A percentile compares a stretch with the other conserved stretches of the same genome.
These are phyloP conservation scores for Aurantiochytrium sp. DNA, from an alignment of 108 stramenopile genomes.

Conservation along the genomic window DNA sequence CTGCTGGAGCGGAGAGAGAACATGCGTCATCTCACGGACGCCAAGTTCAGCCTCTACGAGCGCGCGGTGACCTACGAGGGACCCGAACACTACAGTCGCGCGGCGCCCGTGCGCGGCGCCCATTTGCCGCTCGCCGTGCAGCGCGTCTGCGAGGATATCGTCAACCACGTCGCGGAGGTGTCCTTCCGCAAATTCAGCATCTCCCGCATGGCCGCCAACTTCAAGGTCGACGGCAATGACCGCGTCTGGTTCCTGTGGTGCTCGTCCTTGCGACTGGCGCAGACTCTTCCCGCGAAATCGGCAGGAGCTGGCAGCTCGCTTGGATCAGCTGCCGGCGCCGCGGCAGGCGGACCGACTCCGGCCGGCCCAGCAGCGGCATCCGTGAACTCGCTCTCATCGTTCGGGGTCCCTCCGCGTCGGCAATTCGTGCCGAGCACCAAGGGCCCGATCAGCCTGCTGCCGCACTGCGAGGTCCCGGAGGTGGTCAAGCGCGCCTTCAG, in stretches of 20 bases:
- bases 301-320: not conserved
- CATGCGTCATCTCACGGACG: conserved; percentile 65
- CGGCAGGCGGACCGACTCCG: too few species aligned
- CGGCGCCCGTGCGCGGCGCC: conserved; percentile 64
- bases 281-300: not conserved
- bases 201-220: conserved; percentile 69
- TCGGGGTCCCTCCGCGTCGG: not conserved
- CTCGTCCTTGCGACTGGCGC: conserved; percentile 53
- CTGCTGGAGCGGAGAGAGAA: conserved; percentile 71
- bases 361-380: not conserved
- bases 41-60: conserved; percentile 71
- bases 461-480: conserved; percentile 7
- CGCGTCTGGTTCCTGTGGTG: conserved; percentile 59
- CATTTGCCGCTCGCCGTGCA: conserved; percentile 65
- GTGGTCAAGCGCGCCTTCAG: not conserved
- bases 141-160: conserved; percentile 66
- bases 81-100: conserved; percentile 66
- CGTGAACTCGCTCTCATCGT: not conserved
- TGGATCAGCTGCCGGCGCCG: too few species aligned
- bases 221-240: conserved; percentile 76
- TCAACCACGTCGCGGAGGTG: conserved; percentile 64
- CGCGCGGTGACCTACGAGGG: conserved; percentile 74
- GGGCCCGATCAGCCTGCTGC: not conserved
- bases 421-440: not conserved
- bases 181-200: conserved; percentile 54